Base-by-base conservation (phyloP, 2,329 filamentous ascomycete genomes). In the Cyclaneusma minus region DNA sequence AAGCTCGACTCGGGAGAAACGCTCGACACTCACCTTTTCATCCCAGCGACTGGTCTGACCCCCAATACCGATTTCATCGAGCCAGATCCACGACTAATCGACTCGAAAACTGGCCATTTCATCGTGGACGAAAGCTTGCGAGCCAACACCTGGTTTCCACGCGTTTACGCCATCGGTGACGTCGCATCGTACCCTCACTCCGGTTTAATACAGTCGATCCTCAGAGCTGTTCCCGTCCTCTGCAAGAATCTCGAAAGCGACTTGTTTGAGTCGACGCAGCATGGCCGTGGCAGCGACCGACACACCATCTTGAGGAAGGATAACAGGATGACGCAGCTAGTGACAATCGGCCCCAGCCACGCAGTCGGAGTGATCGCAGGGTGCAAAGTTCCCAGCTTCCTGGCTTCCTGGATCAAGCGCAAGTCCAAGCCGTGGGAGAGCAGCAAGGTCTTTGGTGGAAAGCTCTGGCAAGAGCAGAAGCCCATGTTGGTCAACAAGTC, bases 321-420 rank as follows among this genome's bases (percentile, higher is more conserved):
- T 32, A 49, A 29, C 3, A 41, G 50, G 1, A 54, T 58, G 43
- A 58, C 47, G 14, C 59, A 64, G 29, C 25, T 63, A 28, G 59
- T 64, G 12, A 22, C n/a, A 13, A 21, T 64, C 24, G 60, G 60
- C 2, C 47, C 28, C 32, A 52, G 46, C 18, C 55, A 52, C 25
- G 60, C 55, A 1, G 55, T 63, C 6, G 60, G 59, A 1, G 50
- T 51, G 0, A 47, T 42, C 0, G 55, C 56, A 42, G 59, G 60
- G 1, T 58, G 38, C 16, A 39, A 39, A 20, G 3, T 63, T 13
- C 58, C 59, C 0, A 54, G 58, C 25, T 55, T 52, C 14, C 10
- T 58, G 21, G 52, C 64, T 0, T 63, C 59, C 56, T 24, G 57
- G 38, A 50, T 63, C 26, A 64, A 65, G 37, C n/a, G n/a, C n/a